phyloP scores from a whole-genome alignment of 2,329 filamentous ascomycete genomes.

The Neodidymelliopsis sp. region DNA sequence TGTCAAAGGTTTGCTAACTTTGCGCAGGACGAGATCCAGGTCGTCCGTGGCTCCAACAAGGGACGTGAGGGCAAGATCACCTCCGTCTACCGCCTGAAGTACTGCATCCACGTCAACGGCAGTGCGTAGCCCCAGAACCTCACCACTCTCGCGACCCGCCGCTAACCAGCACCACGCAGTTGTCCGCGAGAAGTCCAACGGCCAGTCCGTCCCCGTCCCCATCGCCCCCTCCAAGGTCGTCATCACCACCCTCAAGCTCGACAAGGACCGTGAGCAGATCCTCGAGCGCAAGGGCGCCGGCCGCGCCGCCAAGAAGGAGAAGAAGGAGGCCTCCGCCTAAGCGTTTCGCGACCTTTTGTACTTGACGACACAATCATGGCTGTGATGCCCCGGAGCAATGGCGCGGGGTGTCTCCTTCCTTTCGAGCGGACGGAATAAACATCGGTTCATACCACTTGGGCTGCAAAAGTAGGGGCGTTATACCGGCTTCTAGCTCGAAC shows the following conservation, averaged over 20 bases:
- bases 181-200: constrained; percentile 95
- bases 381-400: constrained; percentile 41
- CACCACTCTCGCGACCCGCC: constrained; percentile 3
- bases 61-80: constrained; percentile 98
- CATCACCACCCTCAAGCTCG: constrained; percentile 98
- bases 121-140: constrained; percentile 37
- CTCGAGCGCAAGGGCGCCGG: constrained; percentile 84
- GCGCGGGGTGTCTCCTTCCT: constrained; percentile 44
- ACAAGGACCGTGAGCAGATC: constrained; percentile 92
- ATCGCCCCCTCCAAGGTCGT: constrained; percentile 97
- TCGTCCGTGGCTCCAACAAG: constrained; percentile 94
- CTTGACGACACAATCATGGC: constrained; percentile 51
- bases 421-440: constrained; percentile 51
- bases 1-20: constrained; percentile 37
- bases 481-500: constrained; percentile 48
- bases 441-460: constrained; percentile 46
- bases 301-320: constrained; percentile 78
- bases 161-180: constrained; percentile 57
- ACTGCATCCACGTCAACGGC: constrained; percentile 95
- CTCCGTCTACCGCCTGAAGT: constrained; percentile 83
- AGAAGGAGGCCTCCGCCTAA: constrained; percentile 58
- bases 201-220: constrained; percentile 92
- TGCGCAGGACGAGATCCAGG: constrained; percentile 76
- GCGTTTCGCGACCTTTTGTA: constrained; percentile 45
- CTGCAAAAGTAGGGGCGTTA: constrained; percentile 49